These are phyloP conservation scores for Fusarium circinatum DNA, from an alignment of 2,329 filamentous ascomycete genomes.

Conservation along the genomic window DNA sequence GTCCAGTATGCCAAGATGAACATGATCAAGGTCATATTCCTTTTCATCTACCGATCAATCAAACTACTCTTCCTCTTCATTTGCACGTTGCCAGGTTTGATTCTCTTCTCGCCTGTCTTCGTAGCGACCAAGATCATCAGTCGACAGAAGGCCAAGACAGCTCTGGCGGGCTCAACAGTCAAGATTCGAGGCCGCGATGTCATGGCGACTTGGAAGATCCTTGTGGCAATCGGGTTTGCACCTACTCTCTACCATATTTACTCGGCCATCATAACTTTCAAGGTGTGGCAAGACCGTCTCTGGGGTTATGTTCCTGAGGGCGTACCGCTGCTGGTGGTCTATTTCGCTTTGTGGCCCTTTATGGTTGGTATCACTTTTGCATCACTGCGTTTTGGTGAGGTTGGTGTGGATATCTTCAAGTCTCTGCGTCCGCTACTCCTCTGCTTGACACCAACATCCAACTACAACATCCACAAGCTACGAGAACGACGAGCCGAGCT, in stretches of 20 bases:
- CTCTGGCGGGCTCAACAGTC: conserved; percentile 85
- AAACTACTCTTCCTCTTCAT: conserved; percentile 82
- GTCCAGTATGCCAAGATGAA: conserved; percentile 91
- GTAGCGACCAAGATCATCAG: conserved; percentile 86
- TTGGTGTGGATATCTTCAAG: conserved; percentile 99
- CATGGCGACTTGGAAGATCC: conserved; percentile 92
- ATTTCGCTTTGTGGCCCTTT: conserved; percentile 78
- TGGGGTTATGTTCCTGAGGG: conserved; percentile 84
- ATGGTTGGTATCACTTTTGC: conserved; percentile 93
- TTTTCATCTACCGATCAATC: conserved; percentile 80
- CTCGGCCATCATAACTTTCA: conserved; percentile 77
- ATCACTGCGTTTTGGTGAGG: conserved; percentile 92
- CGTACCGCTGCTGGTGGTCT: conserved; percentile 82
- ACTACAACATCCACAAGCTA: conserved; percentile 84
- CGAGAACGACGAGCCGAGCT: conserved; percentile 77
- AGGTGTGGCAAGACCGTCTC: conserved; percentile 83
- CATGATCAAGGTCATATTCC: conserved; percentile 77
- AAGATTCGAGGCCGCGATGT: conserved; percentile 91
- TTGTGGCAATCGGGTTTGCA: conserved; percentile 86
- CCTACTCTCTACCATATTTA: conserved; percentile 87
- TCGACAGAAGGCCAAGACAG: conserved; percentile 82
- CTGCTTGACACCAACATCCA: conserved; percentile 84
- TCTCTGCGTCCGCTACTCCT: conserved; percentile 88
- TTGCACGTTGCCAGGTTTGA: conserved; percentile 84
- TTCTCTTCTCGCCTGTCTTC: conserved; percentile 91